A percentile compares a stretch with the other conserved stretches of the same genome.
Evolutionary conservation across 2,329 filamentous ascomycete genomes (phyloP).

Genomic region (Botrytis aclada): DNA sequence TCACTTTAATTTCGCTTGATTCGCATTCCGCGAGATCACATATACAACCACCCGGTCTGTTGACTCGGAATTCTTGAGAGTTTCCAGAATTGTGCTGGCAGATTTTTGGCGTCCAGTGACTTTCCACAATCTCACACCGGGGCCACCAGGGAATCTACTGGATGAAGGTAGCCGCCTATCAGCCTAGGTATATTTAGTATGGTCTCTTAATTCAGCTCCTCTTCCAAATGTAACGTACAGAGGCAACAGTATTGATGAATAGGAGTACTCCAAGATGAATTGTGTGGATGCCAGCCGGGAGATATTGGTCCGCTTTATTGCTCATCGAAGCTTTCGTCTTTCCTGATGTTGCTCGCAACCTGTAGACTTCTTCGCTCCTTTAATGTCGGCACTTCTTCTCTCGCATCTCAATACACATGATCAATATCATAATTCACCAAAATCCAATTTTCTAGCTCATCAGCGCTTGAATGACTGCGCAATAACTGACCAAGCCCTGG

Average conservation of each 20-base stretch:
- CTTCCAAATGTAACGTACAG: background rate
- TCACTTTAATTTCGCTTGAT: background rate
- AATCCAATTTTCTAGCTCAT: background rate
- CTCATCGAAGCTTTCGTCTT: background rate
- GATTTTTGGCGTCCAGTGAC: background rate
- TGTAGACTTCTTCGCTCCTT: background rate
- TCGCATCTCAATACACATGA: background rate
- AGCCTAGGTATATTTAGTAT: background rate
- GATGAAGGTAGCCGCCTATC: background rate
- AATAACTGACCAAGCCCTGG: background rate
- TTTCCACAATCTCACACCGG: background rate
- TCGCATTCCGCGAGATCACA: background rate
- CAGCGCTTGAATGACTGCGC: background rate
- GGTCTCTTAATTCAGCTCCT: background rate
- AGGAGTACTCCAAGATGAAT: background rate
- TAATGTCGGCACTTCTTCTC: background rate
- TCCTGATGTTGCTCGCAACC: background rate
- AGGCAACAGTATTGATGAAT: background rate
- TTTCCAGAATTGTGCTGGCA: background rate
- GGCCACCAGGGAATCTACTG: background rate
- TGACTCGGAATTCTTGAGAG: background rate
- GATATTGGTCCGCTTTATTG: background rate
- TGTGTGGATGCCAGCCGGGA: background rate
- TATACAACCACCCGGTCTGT: too few species aligned
- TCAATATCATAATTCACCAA: background rate